Percentiles rank a stretch among this genome's conserved stretches.
These are phyloP conservation scores for Ceratocystis huliohia DNA, from an alignment of 2,329 filamentous ascomycete genomes.

Conservation along the genomic window DNA sequence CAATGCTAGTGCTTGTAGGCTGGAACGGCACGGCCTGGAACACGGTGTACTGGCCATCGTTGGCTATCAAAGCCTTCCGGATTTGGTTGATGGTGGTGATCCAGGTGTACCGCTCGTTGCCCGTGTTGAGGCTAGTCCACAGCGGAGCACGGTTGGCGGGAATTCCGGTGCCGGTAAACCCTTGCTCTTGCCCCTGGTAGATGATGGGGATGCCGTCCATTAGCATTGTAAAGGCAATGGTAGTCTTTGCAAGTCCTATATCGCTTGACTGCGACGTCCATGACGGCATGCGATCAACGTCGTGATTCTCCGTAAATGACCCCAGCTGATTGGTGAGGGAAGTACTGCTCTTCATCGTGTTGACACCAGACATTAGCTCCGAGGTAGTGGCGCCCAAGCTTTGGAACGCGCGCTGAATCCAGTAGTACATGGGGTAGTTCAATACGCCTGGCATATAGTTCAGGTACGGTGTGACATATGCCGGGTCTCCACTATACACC, in stretches of 20 bases:
- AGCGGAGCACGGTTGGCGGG: conserved; percentile 26
- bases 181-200: conserved; percentile 50
- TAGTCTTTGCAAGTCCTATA: conserved; percentile 41
- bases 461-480: conserved; percentile 44
- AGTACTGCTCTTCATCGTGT: conserved; percentile 44
- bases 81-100: conserved; percentile 19
- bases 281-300: conserved; percentile 43
- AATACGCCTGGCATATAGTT: conserved; percentile 39
- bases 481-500: conserved; percentile 41
- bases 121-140: conserved; percentile 20
- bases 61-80: conserved; percentile 17
- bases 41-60: conserved; percentile 17
- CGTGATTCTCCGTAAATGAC: conserved; percentile 52
- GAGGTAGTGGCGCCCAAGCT: conserved; percentile 19
- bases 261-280: conserved; percentile 31
- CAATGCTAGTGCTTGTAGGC: conserved; percentile 18
- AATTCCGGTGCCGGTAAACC: conserved; percentile 38
- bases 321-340: conserved; percentile 34
- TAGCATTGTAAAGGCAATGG: conserved; percentile 22
- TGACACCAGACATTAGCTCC: conserved; percentile 49
- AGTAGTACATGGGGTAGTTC: conserved; percentile 27
- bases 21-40: conserved; percentile 22
- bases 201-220: conserved; percentile 43
- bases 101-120: conserved; percentile 19
- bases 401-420: conserved; percentile 21